These are phyloP conservation scores for Umbelopsis ramanniana DNA, from an alignment of 192 early-diverging fungal genomes.

Conservation along the genomic window DNA sequence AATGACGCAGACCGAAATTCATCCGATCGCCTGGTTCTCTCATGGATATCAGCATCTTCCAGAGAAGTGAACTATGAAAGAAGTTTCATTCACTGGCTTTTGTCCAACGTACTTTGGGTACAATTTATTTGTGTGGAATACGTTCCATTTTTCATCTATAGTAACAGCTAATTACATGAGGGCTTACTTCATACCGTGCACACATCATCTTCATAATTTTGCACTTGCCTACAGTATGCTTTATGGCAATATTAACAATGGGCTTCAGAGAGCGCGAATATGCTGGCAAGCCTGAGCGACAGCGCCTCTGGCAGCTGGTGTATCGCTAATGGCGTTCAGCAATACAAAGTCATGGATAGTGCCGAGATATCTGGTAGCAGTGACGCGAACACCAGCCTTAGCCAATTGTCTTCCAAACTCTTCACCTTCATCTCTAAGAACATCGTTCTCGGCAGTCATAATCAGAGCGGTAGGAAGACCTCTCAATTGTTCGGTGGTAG, in stretches of 20 bases:
- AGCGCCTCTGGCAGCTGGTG: constrained; percentile 9
- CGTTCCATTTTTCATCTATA: no score
- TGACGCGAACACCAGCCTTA: constrained; percentile 24
- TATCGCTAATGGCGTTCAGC: background rate
- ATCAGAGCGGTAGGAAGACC: constrained; percentile 25
- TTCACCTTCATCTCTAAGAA: constrained; percentile 29
- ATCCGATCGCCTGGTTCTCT: no score
- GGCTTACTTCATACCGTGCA: no score
- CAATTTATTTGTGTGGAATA: no score
- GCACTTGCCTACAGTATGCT: background rate
- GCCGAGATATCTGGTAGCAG: constrained; percentile 29
- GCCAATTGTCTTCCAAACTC: constrained; percentile 11
- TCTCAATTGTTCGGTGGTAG: constrained; percentile 21
- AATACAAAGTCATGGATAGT: constrained; percentile 28
- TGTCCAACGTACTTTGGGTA: no score
- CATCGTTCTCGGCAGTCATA: constrained; percentile 31
- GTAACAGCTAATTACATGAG: no score
- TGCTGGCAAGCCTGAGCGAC: constrained; percentile 8
- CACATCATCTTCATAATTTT: no score
- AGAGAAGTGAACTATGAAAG: no score
- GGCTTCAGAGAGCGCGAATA: background rate
- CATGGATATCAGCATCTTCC: no score
- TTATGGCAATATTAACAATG: background rate
- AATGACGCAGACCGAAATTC: no score
- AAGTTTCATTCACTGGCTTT: no score